Evolutionary conservation across 192 early-diverging fungal species (phyloP).

Genomic region (Podila horticola): DNA sequence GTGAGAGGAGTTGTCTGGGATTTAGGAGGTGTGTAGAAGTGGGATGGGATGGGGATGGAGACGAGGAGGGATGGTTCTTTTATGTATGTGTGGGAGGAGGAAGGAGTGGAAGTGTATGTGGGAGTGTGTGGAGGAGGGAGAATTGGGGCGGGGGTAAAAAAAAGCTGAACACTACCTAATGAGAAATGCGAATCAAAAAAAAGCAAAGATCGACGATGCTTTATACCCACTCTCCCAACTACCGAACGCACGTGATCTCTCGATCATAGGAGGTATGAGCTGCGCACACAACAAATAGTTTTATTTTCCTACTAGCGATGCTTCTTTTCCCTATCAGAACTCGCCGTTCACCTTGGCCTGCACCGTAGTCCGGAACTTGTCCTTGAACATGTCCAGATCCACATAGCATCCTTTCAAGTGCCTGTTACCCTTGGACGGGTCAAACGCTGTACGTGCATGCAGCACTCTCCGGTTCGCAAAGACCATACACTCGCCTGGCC

Average conservation of each 20-base stretch:
- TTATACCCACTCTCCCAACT: too few species aligned
- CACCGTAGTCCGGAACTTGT: slow-evolving; percentile 47
- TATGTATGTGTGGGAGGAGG: background rate
- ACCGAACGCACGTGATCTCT: too few species aligned
- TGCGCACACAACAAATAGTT: too few species aligned
- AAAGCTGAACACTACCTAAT: background rate
- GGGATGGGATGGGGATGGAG: background rate
- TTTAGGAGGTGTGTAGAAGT: background rate
- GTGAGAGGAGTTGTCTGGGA: background rate
- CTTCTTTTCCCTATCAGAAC: slow-evolving; percentile 6
- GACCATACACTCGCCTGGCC: slow-evolving; percentile 75
- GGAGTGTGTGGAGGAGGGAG: background rate
- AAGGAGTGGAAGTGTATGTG: background rate
- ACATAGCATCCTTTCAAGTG: slow-evolving; percentile 80
- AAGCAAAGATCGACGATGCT: too few species aligned
- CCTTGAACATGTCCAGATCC: slow-evolving; percentile 67
- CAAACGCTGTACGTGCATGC: slow-evolving; percentile 83
- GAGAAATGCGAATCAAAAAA: too few species aligned
- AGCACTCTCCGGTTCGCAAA: slow-evolving; percentile 84
- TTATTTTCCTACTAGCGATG: too few species aligned
- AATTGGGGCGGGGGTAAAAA: background rate
- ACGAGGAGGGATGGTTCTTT: background rate
- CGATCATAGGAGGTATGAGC: too few species aligned
- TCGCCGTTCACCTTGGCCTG: slow-evolving; percentile 15
- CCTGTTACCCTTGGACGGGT: slow-evolving; percentile 73